Evolutionary conservation across 2,329 filamentous ascomycete genomes (phyloP).

Genomic region (Arthrobotrys entomopaga): DNA sequence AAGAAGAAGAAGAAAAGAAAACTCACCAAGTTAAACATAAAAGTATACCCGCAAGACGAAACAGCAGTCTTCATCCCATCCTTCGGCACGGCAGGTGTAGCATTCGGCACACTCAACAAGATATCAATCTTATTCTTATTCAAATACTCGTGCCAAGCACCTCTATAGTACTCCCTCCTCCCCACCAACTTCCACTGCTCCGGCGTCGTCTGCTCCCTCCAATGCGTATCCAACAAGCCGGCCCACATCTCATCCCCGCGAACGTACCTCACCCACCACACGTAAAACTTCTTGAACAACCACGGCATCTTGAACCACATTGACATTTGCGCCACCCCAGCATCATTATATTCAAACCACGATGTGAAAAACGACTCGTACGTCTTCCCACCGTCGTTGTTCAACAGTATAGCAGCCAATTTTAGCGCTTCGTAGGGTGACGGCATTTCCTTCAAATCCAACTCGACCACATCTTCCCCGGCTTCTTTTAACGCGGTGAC

Average conservation of each 20-base stretch:
- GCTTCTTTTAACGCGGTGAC: conserved; percentile 74
- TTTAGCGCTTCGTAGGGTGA: conserved; percentile 78
- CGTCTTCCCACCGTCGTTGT: conserved; percentile 82
- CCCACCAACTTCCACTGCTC: conserved; percentile 86
- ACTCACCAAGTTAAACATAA: conserved; percentile 85
- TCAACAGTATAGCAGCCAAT: conserved; percentile 81
- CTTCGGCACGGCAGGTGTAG: conserved; percentile 87
- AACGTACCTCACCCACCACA: conserved; percentile 87
- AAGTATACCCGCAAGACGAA: conserved; percentile 89
- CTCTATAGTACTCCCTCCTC: conserved; percentile 79
- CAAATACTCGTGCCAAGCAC: conserved; percentile 87
- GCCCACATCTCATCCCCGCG: conserved; percentile 81
- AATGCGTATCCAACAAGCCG: conserved; percentile 73
- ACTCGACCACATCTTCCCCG: conserved; percentile 78
- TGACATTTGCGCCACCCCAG: conserved; percentile 78
- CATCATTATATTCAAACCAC: conserved; percentile 79
- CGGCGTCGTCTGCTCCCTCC: conserved; percentile 76
- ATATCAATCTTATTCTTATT: conserved; percentile 77
- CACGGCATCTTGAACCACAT: conserved; percentile 78
- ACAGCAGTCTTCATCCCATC: conserved; percentile 86
- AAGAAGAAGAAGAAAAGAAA: not conserved
- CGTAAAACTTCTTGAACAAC: conserved; percentile 84
- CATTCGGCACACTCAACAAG: conserved; percentile 84
- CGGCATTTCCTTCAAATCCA: conserved; percentile 67
- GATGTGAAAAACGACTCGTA: conserved; percentile 79